Evolutionary conservation across 345 rosid genomes (phyloP).

Genomic region (Linum tenue): DNA sequence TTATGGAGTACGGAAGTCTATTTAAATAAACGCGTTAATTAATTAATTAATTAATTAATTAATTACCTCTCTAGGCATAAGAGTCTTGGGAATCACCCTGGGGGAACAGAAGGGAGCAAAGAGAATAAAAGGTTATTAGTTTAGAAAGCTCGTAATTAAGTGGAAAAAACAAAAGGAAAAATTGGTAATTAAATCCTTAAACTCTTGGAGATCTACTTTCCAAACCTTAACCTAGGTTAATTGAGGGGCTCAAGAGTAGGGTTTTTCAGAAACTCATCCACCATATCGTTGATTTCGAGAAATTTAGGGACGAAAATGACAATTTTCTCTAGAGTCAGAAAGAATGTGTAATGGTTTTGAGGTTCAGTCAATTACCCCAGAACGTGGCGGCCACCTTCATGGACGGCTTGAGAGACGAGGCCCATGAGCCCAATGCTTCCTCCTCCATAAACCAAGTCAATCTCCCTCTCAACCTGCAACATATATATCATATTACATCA

Average conservation of each 20-base stretch:
- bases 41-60: background rate
- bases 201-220: too few species aligned
- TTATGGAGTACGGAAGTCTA: background rate
- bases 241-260: too few species aligned
- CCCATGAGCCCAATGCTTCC: constrained; percentile 33
- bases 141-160: background rate
- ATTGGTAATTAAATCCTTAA: too few species aligned
- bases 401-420: constrained; percentile 22
- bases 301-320: too few species aligned
- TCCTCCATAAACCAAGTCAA: constrained; percentile 32
- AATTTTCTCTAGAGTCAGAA: too few species aligned
- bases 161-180: background rate
- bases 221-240: too few species aligned
- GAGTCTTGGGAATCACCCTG: constrained; percentile 29
- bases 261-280: too few species aligned
- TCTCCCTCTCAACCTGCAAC: constrained; percentile 25
- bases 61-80: constrained; percentile 29
- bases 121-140: background rate
- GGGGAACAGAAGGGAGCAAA: background rate
- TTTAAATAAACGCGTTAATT: background rate
- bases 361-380: constrained; percentile 15
- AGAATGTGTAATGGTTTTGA: background rate
- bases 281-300: too few species aligned
- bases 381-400: constrained; percentile 29
- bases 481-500: background rate